Evolutionary conservation across 768 basidiomycete species (phyloP).

Genomic region (Termitomyces sp.): DNA sequence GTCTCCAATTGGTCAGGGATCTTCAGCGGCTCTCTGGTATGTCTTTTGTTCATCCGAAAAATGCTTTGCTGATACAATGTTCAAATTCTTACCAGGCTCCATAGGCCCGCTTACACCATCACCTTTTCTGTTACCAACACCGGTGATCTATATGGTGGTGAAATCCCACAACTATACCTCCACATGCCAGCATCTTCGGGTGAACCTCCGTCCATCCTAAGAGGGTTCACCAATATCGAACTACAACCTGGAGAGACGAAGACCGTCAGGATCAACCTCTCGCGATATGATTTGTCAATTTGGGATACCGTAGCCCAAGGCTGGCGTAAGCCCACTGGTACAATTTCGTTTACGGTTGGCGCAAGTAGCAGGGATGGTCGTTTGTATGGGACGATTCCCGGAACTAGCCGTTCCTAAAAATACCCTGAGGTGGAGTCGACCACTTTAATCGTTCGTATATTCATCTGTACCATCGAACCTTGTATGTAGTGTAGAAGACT

Average conservation of each 20-base stretch:
- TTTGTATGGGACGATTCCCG: conserved; percentile 37
- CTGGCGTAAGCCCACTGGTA: conserved; percentile 66
- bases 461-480: background rate
- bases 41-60: background rate
- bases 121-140: conserved; percentile 64
- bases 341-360: conserved; percentile 57
- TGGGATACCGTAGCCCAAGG: conserved; percentile 75
- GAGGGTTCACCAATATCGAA: conserved; percentile 61
- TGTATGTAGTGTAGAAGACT: background rate
- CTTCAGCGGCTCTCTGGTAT: conserved; percentile 56
- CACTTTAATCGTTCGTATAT: background rate
- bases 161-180: conserved; percentile 76
- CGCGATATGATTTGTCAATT: conserved; percentile 64
- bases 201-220: conserved; percentile 68
- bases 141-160: conserved; percentile 56
- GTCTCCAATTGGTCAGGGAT: conserved; percentile 48
- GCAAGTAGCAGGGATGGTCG: conserved; percentile 61
- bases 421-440: background rate
- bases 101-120: conserved; percentile 56
- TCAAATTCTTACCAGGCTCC: conserved; percentile 37
- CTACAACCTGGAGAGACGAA: conserved; percentile 40
- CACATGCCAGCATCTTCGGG: conserved; percentile 56
- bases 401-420: background rate
- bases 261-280: conserved; percentile 49
- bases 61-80: background rate